These are phyloP conservation scores for Barnettozyma vustinii DNA, from an alignment of 805 yeast genomes.

Conservation along the genomic window DNA sequence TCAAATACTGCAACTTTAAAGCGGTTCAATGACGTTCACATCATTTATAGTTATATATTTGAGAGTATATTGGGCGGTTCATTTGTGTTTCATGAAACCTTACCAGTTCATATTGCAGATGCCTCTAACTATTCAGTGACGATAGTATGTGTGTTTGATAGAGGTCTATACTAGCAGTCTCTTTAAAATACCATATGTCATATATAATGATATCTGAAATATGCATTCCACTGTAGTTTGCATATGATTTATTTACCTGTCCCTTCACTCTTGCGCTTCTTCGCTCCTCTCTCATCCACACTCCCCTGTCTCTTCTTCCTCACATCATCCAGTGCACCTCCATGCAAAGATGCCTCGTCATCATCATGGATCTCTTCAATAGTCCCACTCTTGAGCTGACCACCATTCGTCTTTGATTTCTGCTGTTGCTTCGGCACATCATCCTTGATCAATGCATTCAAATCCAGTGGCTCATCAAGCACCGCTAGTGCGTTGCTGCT, in stretches of 20 bases:
- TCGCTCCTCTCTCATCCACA: not conserved
- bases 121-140: too few species aligned
- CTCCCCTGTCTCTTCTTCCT: not conserved
- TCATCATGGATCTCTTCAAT: conserved; percentile 1
- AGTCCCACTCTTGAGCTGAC: not conserved
- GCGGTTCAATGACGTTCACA: too few species aligned
- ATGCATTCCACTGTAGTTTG: not conserved
- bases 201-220: too few species aligned
- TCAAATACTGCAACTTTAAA: too few species aligned
- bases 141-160: too few species aligned
- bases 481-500: not conserved
- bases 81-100: too few species aligned
- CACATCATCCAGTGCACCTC: not conserved
- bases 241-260: not conserved
- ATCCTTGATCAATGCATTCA: not conserved
- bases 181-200: too few species aligned
- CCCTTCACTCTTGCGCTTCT: not conserved
- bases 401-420: not conserved
- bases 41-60: too few species aligned
- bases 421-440: not conserved
- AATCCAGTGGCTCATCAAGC: not conserved
- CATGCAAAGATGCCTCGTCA: not conserved
- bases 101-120: too few species aligned
- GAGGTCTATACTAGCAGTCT: too few species aligned
- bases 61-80: too few species aligned